Percentiles rank a stretch among this genome's conserved stretches.
These are phyloP conservation scores for Macrocybe sp. DNA, from an alignment of 1,284 basidiomycete species.

Conservation along the genomic window DNA sequence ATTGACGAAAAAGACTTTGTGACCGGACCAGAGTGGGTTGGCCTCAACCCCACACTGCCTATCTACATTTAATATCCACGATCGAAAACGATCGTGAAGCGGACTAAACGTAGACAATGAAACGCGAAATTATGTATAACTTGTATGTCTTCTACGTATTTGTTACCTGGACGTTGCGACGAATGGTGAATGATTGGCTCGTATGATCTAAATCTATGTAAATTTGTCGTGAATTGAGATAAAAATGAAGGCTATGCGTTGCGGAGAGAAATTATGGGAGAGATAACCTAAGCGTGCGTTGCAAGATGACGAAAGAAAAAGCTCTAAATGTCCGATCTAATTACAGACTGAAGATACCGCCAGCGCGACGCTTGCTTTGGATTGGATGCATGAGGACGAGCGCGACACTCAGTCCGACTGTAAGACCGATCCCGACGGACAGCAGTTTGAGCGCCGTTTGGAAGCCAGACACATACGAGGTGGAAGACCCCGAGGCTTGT, in stretches of 20 bases:
- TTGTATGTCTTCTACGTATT: too few relatives aligned
- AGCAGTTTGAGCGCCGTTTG: slow-evolving; percentile 62
- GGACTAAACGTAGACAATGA: not conserved
- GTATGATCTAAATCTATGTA: too few relatives aligned
- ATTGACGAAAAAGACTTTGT: slow-evolving; percentile 73
- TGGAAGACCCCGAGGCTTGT: slow-evolving; percentile 44
- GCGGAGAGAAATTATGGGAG: too few relatives aligned
- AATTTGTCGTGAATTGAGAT: too few relatives aligned
- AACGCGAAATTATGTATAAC: too few relatives aligned
- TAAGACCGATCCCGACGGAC: slow-evolving; percentile 58
- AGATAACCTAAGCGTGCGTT: too few relatives aligned
- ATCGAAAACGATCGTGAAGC: too few relatives aligned
- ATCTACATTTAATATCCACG: slow-evolving; percentile 54
- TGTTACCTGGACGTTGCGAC: too few relatives aligned
- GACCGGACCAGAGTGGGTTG: slow-evolving; percentile 68
- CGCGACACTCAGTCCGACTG: slow-evolving; percentile 69
- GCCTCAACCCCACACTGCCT: slow-evolving; percentile 69
- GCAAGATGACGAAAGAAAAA: too few relatives aligned
- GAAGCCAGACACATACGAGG: slow-evolving; percentile 62
- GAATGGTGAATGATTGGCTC: too few relatives aligned
- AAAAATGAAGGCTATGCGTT: too few relatives aligned
- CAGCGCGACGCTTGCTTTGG: slow-evolving; percentile 49
- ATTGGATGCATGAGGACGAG: slow-evolving; percentile 56
- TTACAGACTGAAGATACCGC: slow-evolving; percentile 55
- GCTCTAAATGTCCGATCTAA: not conserved